Evolutionary conservation across 1,284 basidiomycete species (phyloP).

Genomic region (Apiotrichum veenhuisii): DNA sequence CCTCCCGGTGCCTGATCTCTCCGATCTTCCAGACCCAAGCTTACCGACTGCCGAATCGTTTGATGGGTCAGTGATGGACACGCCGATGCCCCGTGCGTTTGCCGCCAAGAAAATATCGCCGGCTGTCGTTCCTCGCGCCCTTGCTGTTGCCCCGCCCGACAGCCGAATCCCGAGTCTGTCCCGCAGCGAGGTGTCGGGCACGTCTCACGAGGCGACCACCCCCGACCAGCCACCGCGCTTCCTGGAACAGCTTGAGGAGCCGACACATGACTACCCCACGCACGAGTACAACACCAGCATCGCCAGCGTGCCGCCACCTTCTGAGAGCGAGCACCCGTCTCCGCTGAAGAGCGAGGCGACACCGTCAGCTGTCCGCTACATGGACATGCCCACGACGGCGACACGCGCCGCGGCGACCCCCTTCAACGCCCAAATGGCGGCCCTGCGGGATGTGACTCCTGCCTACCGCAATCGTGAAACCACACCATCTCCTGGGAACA

Average conservation of each 20-base stretch:
- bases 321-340: background rate
- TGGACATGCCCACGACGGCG: conserved; percentile 18
- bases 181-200: conserved; percentile 36
- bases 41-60: background rate
- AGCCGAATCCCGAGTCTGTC: conserved; percentile 40
- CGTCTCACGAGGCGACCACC: conserved; percentile 38
- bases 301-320: background rate
- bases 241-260: conserved; percentile 1
- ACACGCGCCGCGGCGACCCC: conserved; percentile 17
- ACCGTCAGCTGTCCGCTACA: conserved; percentile 14
- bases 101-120: background rate
- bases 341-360: background rate
- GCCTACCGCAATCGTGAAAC: conserved; percentile 22
- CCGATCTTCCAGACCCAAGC: background rate
- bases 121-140: background rate
- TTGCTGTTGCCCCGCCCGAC: background rate
- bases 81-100: conserved; percentile 4
- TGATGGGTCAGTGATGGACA: conserved; percentile 2
- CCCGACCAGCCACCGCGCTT: conserved; percentile 29
- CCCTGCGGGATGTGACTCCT: conserved; percentile 31
- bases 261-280: background rate
- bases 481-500: conserved; percentile 9
- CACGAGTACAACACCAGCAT: background rate
- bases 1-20: background rate
- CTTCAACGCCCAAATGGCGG: conserved; percentile 1